phyloP scores from a whole-genome alignment of 75 land plant species.

The Cryptomeria japonica region DNA sequence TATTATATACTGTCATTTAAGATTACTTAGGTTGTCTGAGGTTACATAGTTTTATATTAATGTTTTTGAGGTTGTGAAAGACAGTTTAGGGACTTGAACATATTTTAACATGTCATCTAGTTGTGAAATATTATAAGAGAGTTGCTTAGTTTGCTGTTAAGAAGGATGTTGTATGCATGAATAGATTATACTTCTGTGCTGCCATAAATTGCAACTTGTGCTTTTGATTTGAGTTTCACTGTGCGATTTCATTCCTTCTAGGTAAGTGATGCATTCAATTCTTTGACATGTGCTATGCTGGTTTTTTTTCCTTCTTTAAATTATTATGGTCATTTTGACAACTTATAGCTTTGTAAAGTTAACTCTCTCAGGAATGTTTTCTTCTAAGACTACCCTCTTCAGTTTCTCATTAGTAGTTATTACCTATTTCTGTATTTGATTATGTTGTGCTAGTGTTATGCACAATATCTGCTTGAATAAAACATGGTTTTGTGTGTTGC shows the following conservation, averaged over 20 bases:
- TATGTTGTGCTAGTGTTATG: neutral
- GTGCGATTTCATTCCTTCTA: neutral
- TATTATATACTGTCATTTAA: too few relatives aligned
- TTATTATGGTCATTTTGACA: neutral
- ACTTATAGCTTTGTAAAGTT: neutral
- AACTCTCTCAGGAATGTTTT: neutral
- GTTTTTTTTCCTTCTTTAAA: neutral
- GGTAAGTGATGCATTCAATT: slow-evolving; percentile 1
- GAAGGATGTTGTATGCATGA: neutral
- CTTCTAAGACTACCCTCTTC: neutral
- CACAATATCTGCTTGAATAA: neutral
- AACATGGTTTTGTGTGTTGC: neutral
- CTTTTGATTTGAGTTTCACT: neutral
- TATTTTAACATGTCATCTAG: neutral
- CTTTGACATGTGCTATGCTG: neutral
- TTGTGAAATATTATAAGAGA: neutral
- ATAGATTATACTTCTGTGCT: neutral
- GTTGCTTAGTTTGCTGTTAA: neutral
- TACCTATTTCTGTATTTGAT: neutral
- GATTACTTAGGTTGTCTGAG: neutral
- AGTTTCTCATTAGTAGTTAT: neutral
- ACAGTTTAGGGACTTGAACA: too few relatives aligned
- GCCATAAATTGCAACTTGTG: neutral
- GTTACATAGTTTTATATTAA: too few relatives aligned
- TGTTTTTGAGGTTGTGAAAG: too few relatives aligned